Conservation (phyloP, 148 eudicot genomes). For the Rhododendron ovatum region DNA sequence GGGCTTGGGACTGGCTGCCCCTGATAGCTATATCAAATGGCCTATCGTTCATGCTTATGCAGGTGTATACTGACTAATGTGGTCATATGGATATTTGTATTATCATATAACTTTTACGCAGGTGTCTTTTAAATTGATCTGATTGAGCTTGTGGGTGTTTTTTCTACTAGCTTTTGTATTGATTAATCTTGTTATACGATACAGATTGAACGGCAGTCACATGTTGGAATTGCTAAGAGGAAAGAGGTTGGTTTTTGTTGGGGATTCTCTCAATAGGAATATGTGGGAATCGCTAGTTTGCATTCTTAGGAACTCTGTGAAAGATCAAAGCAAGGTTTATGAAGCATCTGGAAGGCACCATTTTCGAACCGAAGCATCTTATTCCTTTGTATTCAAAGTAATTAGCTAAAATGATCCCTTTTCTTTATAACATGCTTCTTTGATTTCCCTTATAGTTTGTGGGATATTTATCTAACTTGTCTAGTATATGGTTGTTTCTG, state of each 20-base stretch:
- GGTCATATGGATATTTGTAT: not conserved
- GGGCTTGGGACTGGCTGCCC: not conserved
- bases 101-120: not conserved
- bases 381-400: constrained; percentile 81
- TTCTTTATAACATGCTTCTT: not conserved
- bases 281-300: constrained; percentile 99
- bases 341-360: constrained; percentile 71
- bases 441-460: not conserved
- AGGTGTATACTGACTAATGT: not conserved
- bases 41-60: not conserved
- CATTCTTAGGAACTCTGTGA: constrained; percentile 63
- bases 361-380: constrained; percentile 74
- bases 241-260: constrained; percentile 80
- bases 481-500: not conserved
- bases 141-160: not conserved
- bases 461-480: not conserved
- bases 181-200: constrained; percentile 2
- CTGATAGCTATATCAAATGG: not conserved
- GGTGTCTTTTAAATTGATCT: not conserved
- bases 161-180: not conserved
- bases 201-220: constrained; percentile 60
- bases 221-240: constrained; percentile 79
- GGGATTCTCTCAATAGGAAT: constrained; percentile 92
- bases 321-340: constrained; percentile 62
- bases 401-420: not conserved